Conservation (phyloP, 495 filamentous ascomycete genomes). For the Trichoderma gamsii region DNA sequence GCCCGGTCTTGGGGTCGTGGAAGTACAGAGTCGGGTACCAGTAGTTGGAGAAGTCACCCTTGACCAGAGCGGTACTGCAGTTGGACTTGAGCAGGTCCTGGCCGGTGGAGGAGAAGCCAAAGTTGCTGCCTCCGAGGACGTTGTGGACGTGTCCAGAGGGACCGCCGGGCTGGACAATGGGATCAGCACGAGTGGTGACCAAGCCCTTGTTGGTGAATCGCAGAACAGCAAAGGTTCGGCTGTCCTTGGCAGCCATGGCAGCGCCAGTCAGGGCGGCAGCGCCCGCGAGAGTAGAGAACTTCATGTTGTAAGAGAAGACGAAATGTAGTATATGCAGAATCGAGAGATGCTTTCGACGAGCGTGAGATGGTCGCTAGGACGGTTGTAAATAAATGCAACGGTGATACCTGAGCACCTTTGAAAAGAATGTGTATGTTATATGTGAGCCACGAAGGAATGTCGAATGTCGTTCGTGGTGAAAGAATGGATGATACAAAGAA, state of each 20-base stretch:
- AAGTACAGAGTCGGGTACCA: constrained; percentile 70
- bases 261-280: constrained; percentile 28
- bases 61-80: constrained; percentile 62
- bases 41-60: constrained; percentile 67
- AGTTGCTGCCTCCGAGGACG: constrained; percentile 65
- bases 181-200: constrained; percentile 56
- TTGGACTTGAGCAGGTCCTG: constrained; percentile 49
- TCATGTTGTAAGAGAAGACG: constrained; percentile 23
- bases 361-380: constrained; percentile 17
- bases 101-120: constrained; percentile 57
- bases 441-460: constrained; percentile 22
- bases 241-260: constrained; percentile 28
- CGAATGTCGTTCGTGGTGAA: constrained; percentile 24
- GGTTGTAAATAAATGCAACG: constrained; percentile 16
- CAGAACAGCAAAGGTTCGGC: constrained; percentile 40
- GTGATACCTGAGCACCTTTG: constrained; percentile 24
- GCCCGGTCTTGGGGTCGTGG: constrained; percentile 51
- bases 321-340: background rate
- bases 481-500: constrained; percentile 23
- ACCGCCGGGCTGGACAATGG: constrained; percentile 55
- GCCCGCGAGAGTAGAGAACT: constrained; percentile 22
- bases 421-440: constrained; percentile 22
- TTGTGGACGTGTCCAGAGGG: constrained; percentile 59
- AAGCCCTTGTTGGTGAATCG: constrained; percentile 42
- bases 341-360: constrained; percentile 12